Evolutionary conservation across 2,329 filamentous ascomycete species (phyloP).

Genomic region (Exophiala spinifera): DNA sequence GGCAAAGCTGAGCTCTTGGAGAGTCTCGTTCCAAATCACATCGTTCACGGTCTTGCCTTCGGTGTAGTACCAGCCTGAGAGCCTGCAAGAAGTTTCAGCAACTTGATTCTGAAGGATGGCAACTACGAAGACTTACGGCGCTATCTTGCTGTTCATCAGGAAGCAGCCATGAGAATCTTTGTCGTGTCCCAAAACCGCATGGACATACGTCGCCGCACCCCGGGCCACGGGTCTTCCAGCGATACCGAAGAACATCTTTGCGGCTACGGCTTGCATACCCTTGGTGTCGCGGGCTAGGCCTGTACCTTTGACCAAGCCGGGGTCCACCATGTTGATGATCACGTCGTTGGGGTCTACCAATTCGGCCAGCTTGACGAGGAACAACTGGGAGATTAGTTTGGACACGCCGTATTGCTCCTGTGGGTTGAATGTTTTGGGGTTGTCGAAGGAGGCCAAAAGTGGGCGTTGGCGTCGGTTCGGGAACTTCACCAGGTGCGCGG

Average conservation of each 20-base stretch:
- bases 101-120: slow-evolving; percentile 9
- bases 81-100: slow-evolving; percentile 31
- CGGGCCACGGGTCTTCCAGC: slow-evolving; percentile 31
- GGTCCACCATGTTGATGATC: slow-evolving; percentile 48
- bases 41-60: slow-evolving; percentile 37
- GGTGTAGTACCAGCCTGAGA: slow-evolving; percentile 29
- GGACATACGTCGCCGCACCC: slow-evolving; percentile 48
- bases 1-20: too few relatives aligned
- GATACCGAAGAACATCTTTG: slow-evolving; percentile 23
- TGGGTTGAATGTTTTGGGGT: slow-evolving; percentile 26
- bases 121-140: slow-evolving; percentile 39
- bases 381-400: slow-evolving; percentile 38
- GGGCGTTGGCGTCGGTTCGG: slow-evolving; percentile 16
- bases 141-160: slow-evolving; percentile 48
- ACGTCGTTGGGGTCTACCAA: slow-evolving; percentile 41
- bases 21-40: slow-evolving; percentile 37
- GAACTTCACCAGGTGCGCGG: slow-evolving; percentile 22
- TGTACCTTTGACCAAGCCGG: slow-evolving; percentile 46
- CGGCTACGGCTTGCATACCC: not conserved
- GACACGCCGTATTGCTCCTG: slow-evolving; percentile 29
- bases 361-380: slow-evolving; percentile 37
- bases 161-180: slow-evolving; percentile 53
- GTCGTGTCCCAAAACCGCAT: slow-evolving; percentile 47
- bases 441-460: slow-evolving; percentile 33
- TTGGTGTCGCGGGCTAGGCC: slow-evolving; percentile 37